A percentile compares a stretch with the other conserved stretches of the same genome.
Conservation (phyloP, 2,329 filamentous ascomycete genomes). For the Microdochium paspali region DNA sequence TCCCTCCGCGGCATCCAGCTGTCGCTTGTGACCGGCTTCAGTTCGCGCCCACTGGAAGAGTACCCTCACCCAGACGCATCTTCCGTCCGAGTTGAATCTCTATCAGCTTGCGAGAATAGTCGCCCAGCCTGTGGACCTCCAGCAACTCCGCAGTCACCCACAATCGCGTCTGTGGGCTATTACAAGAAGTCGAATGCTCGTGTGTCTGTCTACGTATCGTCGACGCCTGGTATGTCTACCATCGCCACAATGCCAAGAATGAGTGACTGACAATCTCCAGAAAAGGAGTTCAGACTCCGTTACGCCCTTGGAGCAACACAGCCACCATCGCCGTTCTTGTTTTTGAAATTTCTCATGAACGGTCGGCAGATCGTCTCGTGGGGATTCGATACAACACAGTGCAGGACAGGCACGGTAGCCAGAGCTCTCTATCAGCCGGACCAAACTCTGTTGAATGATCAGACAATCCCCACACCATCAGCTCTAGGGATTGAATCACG, state of each 20-base stretch:
- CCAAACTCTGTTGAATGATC: slow-evolving; percentile 11
- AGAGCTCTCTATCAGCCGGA: slow-evolving; percentile 39
- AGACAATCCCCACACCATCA: background rate
- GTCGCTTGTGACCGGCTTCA: slow-evolving; percentile 27
- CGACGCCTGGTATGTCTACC: slow-evolving; percentile 33
- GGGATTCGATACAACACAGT: slow-evolving; percentile 32
- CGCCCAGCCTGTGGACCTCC: too few species aligned
- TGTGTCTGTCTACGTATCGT: slow-evolving; percentile 48
- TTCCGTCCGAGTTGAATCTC: slow-evolving; percentile 24
- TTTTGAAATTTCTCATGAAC: slow-evolving; percentile 48
- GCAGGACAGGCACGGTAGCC: slow-evolving; percentile 28
- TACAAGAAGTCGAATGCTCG: slow-evolving; percentile 24
- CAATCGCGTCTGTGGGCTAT: background rate
- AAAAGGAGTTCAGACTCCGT: slow-evolving; percentile 41
- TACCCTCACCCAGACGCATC: slow-evolving; percentile 45
- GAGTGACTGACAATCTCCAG: slow-evolving; percentile 17
- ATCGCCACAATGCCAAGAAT: background rate
- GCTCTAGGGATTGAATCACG: slow-evolving; percentile 35
- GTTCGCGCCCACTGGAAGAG: slow-evolving; percentile 33
- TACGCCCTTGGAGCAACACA: slow-evolving; percentile 31
- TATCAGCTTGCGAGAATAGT: background rate
- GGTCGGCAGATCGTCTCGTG: slow-evolving; percentile 41
- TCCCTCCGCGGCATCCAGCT: slow-evolving; percentile 38
- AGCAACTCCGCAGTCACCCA: background rate
- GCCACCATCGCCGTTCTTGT: slow-evolving; percentile 29